A percentile compares a stretch with the other conserved stretches of the same genome.
phyloP scores from a whole-genome alignment of 140 eudicot genomes.

The Anethum foeniculum region DNA sequence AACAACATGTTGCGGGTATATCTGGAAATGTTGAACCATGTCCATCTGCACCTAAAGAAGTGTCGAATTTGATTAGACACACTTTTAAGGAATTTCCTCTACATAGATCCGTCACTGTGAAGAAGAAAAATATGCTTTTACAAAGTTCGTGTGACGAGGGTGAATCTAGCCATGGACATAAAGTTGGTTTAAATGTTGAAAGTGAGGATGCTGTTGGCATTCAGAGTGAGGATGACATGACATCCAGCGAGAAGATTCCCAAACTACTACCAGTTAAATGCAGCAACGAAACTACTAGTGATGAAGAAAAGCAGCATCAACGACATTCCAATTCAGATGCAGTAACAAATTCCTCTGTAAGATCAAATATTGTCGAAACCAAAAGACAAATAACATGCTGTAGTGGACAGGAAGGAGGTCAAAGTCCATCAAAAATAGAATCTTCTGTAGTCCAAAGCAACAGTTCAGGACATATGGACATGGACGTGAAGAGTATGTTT shows the following conservation, averaged over 20 bases:
- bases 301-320: not conserved
- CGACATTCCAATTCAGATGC: not conserved
- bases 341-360: not conserved
- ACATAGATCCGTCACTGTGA: not conserved
- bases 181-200: not conserved
- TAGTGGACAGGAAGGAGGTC: constrained; percentile 6
- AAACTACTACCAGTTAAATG: not conserved
- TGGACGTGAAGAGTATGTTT: not conserved
- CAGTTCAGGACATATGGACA: not conserved
- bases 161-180: constrained; percentile 1
- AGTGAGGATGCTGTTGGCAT: not conserved
- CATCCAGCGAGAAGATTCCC: not conserved
- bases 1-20: constrained; percentile 14
- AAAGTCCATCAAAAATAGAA: not conserved
- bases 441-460: not conserved
- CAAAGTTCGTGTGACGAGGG: constrained; percentile 7
- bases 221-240: constrained; percentile 6
- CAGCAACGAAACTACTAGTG: not conserved
- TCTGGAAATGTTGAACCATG: constrained; percentile 13
- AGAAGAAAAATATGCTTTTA: constrained; percentile 6
- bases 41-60: constrained; percentile 14
- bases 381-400: not conserved
- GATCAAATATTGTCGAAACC: not conserved
- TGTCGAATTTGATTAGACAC: constrained; percentile 4
- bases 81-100: constrained; percentile 5